These are phyloP conservation scores for Phytopythium kandeliae DNA, from an alignment of 352 stramenopile genomes.

Conservation along the genomic window DNA sequence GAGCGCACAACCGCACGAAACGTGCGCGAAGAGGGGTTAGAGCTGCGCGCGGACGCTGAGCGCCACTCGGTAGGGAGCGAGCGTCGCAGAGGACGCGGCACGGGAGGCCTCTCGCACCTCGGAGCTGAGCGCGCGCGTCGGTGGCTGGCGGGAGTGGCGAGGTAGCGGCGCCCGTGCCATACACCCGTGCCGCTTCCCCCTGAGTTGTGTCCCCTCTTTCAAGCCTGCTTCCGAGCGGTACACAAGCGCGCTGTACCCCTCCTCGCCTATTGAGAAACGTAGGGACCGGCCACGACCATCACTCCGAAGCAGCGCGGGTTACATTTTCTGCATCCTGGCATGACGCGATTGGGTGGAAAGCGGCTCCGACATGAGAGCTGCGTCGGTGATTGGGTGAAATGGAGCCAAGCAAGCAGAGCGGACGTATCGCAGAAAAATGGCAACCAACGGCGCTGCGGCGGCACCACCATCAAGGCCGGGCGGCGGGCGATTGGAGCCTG, in stretches of 20 bases:
- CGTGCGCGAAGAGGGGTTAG: not conserved
- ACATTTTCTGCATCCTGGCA: not conserved
- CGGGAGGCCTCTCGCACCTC: not conserved
- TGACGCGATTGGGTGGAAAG: not conserved
- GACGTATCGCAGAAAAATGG: constrained; percentile 3
- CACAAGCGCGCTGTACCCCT: too few relatives aligned
- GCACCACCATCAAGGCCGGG: too few relatives aligned
- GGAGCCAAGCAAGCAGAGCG: constrained; percentile 3
- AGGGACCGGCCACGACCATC: constrained; percentile 6
- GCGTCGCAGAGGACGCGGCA: not conserved
- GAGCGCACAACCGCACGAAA: constrained; percentile 2
- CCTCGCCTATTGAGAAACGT: constrained; percentile 7
- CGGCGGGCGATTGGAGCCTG: too few relatives aligned
- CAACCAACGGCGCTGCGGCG: not conserved
- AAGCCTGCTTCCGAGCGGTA: too few relatives aligned
- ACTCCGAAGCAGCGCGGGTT: not conserved
- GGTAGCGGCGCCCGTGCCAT: not conserved
- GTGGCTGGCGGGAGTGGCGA: not conserved
- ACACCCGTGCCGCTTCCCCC: constrained; percentile 1
- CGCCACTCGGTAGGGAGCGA: not conserved
- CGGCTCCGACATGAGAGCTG: constrained; percentile 6
- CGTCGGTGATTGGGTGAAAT: constrained; percentile 19
- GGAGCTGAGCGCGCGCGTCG: not conserved
- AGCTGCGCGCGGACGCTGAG: not conserved
- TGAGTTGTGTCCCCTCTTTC: not conserved